phyloP scores from a whole-genome alignment of 768 basidiomycete species.

The Mycena rebaudengoi region DNA sequence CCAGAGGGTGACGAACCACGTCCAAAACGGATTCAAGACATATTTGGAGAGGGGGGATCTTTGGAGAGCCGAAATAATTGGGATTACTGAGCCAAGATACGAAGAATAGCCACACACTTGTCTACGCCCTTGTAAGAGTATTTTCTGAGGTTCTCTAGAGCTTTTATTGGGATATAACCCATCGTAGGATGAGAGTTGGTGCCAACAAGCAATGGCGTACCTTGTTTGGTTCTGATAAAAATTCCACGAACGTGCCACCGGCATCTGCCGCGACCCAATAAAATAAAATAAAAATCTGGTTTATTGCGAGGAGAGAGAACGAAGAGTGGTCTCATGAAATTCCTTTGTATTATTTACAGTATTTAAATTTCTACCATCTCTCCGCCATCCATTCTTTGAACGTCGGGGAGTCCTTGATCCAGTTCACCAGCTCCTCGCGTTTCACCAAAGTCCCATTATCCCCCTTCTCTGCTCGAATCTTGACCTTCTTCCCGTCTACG shows the following conservation, averaged over 20 bases:
- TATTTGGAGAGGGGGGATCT: constrained; percentile 83
- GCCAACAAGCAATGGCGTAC: background rate
- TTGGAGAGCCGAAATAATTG: constrained; percentile 4
- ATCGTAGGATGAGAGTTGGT: constrained; percentile 41
- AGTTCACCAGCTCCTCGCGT: constrained; percentile 67
- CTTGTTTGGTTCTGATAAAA: background rate
- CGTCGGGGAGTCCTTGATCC: constrained; percentile 61
- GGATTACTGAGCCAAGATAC: constrained; percentile 6
- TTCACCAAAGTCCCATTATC: constrained; percentile 74
- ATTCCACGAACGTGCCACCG: background rate
- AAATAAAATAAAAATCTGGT: no score
- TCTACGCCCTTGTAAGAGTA: constrained; percentile 87
- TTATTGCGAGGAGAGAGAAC: no score
- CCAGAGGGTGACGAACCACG: constrained; percentile 89
- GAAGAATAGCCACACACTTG: constrained; percentile 58
- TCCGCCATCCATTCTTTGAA: constrained; percentile 54
- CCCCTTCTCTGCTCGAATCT: constrained; percentile 65
- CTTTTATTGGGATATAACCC: constrained; percentile 70
- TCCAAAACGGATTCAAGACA: constrained; percentile 89
- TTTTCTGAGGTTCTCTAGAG: constrained; percentile 78
- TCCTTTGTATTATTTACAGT: no score
- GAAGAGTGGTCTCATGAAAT: no score
- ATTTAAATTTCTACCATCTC: no score
- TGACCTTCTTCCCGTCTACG: constrained; percentile 75
- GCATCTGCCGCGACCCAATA: no score